These are phyloP conservation scores for Colletotrichum lindemuthianum DNA, from an alignment of 2,329 filamentous ascomycete species.

Conservation along the genomic window DNA sequence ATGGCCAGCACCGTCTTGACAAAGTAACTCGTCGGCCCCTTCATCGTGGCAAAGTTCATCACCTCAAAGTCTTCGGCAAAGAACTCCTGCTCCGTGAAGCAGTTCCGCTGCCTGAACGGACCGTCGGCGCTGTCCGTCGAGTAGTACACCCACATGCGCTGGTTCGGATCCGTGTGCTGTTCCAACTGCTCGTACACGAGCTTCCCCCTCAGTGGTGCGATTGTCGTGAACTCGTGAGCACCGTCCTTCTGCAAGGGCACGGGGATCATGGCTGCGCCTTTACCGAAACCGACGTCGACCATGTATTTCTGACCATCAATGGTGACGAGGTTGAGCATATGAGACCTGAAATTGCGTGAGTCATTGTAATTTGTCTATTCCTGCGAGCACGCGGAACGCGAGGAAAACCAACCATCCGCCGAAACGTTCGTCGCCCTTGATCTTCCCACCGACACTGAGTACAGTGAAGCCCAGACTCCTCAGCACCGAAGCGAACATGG, in stretches of 20 bases:
- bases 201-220: constrained; percentile 56
- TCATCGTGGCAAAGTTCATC: constrained; percentile 54
- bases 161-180: constrained; percentile 45
- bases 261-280: constrained; percentile 49
- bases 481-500: constrained; percentile 58
- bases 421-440: constrained; percentile 37
- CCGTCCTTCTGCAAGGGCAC: constrained; percentile 42
- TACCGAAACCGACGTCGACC: constrained; percentile 71
- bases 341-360: constrained; percentile 57
- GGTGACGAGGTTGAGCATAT: constrained; percentile 69
- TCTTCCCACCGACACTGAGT: constrained; percentile 57
- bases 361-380: neutral
- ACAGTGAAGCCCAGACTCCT: constrained; percentile 59
- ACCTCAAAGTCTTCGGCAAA: constrained; percentile 57
- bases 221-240: constrained; percentile 44
- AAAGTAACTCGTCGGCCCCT: constrained; percentile 49
- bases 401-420: constrained; percentile 36
- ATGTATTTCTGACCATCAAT: constrained; percentile 58
- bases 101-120: constrained; percentile 58
- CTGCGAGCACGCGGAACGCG: neutral
- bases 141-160: constrained; percentile 53
- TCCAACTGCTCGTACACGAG: constrained; percentile 49
- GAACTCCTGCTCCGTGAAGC: constrained; percentile 62
- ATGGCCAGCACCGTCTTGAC: constrained; percentile 49
- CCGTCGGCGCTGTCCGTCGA: constrained; percentile 39